Base-by-base conservation (phyloP, 331 rosid genomes). In the Saraca asoca region DNA sequence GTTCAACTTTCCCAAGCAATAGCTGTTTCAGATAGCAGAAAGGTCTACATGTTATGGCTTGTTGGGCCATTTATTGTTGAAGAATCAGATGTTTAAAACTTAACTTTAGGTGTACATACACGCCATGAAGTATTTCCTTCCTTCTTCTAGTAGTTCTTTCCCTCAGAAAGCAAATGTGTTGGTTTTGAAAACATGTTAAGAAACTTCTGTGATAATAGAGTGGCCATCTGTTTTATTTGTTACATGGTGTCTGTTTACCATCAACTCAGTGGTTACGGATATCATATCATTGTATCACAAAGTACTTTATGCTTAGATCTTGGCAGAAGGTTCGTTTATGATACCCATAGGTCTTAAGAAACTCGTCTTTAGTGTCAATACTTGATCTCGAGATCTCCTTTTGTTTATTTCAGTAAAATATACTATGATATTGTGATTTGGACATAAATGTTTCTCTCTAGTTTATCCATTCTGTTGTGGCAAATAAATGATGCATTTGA, bases 71-170 rank as follows among this genome's bases (percentile, higher is more conserved):
- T 48, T 34, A 43, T 33, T 58, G 37, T n/a, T 58, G 52, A 56
- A 46, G 37, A 17, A 48, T 62, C 34, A 55, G 54, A 38, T 74
- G 24, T 7, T 55, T 13, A 14, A 53, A 33, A 64, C 52, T 50
- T 68, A 43, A 54, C 56, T 71, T 15, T 16, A 17, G 39, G 45
- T 59, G 54, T 61, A 57, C n/a, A 2, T 63, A 46, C 5, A 72
- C 16, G 41, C 16, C 54, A 48, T 48, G 18, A 66, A 37, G 62
- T 46, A 29, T 60, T 41, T 59, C 65, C 34, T 66, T 7, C 31
- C 53, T 48, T 14, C 37, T 13, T 68, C 20, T 37, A 16, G 6
- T 7, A 66, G 41, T 67, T 35, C 39, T 59, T 5, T n/a, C 17
- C 50, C 33, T 33, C 41, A 39, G 9, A 58, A 42, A 24, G 3